Evolutionary conservation across 768 basidiomycete genomes (phyloP).

Genomic region (Paxillus involutus): DNA sequence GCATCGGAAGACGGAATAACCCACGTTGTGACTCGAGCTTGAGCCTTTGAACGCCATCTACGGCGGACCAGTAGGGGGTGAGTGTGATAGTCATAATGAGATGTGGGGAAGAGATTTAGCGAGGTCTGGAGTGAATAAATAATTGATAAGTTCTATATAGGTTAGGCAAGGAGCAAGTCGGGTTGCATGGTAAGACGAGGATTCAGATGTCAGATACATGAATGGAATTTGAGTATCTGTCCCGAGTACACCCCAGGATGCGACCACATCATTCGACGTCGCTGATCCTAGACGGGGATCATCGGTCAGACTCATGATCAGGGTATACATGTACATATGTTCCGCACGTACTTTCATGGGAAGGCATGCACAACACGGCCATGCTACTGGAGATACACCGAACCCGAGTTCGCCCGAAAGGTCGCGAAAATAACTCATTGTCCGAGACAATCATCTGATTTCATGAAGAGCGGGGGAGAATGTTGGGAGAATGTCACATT

Average conservation of each 20-base stretch:
- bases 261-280: too few species aligned
- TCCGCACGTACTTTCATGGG: too few species aligned
- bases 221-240: not conserved
- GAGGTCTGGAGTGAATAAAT: not conserved
- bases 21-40: constrained; percentile 58
- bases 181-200: not conserved
- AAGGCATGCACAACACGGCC: too few species aligned
- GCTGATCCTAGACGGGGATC: too few species aligned
- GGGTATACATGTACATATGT: too few species aligned
- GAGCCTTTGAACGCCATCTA: constrained; percentile 69
- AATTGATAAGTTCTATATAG: not conserved
- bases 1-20: not conserved
- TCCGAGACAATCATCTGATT: too few species aligned
- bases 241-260: not conserved
- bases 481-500: too few species aligned
- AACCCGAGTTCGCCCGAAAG: too few species aligned
- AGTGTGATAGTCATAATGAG: constrained; percentile 56
- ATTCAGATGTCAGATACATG: not conserved
- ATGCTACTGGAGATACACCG: too few species aligned
- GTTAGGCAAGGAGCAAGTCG: not conserved
- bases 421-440: too few species aligned
- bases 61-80: constrained; percentile 62
- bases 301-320: too few species aligned
- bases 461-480: too few species aligned
- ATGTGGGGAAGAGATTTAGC: not conserved